Conservation (phyloP, 2,329 filamentous ascomycete species). For the Zymoseptoria brevis region DNA sequence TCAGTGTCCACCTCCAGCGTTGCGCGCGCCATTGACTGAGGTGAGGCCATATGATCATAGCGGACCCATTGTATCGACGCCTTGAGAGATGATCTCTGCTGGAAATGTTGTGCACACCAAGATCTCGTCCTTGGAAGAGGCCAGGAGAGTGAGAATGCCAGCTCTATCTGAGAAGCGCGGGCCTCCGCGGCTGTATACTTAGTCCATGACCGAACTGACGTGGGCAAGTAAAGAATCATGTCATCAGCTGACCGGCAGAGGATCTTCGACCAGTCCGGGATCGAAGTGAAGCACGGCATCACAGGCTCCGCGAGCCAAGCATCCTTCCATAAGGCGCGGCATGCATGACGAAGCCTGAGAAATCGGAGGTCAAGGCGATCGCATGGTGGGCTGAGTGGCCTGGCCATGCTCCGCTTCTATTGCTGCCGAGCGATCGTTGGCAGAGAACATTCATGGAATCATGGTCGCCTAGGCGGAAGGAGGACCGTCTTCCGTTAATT, state of each 20-base stretch:
- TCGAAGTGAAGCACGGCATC: neutral
- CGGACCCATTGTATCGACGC: slow-evolving; percentile 3
- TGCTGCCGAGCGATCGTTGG: neutral
- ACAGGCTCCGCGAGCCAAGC: neutral
- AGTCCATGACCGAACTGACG: neutral
- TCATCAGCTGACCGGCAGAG: neutral
- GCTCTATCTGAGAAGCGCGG: neutral
- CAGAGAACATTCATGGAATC: neutral
- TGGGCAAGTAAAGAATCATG: neutral
- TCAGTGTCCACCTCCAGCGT: slow-evolving; percentile 62
- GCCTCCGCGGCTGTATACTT: neutral
- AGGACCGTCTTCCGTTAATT: neutral
- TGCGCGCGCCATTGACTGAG: slow-evolving; percentile 49
- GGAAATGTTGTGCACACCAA: slow-evolving; percentile 28
- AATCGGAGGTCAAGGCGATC: neutral
- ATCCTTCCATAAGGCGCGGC: neutral
- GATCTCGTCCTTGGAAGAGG: slow-evolving; percentile 16
- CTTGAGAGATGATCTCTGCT: slow-evolving; percentile 17
- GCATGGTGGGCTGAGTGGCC: neutral
- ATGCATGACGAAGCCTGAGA: neutral
- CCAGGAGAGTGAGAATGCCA: neutral
- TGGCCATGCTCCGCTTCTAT: neutral
- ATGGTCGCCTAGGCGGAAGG: neutral
- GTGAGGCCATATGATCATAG: slow-evolving; percentile 5
- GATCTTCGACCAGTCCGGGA: neutral